Percentiles rank a stretch among this genome's conserved stretches.
These are phyloP conservation scores for Candida manassasensis DNA, from an alignment of 805 yeast species.

Conservation along the genomic window DNA sequence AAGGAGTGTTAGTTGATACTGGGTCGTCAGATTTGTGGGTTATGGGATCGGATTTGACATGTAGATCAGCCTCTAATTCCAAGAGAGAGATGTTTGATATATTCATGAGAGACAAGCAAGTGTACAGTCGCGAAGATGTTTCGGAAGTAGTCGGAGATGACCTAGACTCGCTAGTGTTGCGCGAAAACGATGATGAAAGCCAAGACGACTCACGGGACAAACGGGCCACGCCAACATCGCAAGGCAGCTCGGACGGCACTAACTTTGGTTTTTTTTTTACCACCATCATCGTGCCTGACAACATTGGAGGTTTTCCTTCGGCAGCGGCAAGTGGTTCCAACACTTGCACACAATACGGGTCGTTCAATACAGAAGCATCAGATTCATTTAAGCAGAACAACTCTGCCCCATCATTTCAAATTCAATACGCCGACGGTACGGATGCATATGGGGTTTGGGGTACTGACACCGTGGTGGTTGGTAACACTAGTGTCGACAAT, in stretches of 20 bases:
- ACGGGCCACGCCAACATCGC: background rate
- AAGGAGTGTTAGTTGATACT: slow-evolving; percentile 34
- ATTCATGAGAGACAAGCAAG: background rate
- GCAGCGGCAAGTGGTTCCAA: slow-evolving; percentile 15
- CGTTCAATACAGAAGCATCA: slow-evolving; percentile 41
- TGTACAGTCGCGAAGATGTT: background rate
- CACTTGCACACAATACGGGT: slow-evolving; percentile 44
- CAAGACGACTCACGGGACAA: background rate
- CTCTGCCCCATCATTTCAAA: slow-evolving; percentile 38
- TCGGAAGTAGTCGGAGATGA: background rate
- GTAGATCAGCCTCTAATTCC: slow-evolving; percentile 11
- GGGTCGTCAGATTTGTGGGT: slow-evolving; percentile 43
- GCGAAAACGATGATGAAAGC: background rate
- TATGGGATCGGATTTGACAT: slow-evolving; percentile 27
- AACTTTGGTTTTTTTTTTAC: background rate
- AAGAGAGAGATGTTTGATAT: slow-evolving; percentile 4
- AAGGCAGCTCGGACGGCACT: background rate
- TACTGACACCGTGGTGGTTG: slow-evolving; percentile 52
- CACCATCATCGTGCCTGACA: background rate
- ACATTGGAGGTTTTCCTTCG: slow-evolving; percentile 1
- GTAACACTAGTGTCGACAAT: slow-evolving; percentile 42
- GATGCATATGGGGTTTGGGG: slow-evolving; percentile 55
- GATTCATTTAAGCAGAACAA: slow-evolving; percentile 34
- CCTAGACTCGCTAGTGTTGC: background rate
- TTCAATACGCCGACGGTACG: slow-evolving; percentile 46